Evolutionary conservation across 352 stramenopile species (phyloP), one percentile per base, ranked within the genome.

Genomic region (Hyaloperonospora arabidopsidis): DNA sequence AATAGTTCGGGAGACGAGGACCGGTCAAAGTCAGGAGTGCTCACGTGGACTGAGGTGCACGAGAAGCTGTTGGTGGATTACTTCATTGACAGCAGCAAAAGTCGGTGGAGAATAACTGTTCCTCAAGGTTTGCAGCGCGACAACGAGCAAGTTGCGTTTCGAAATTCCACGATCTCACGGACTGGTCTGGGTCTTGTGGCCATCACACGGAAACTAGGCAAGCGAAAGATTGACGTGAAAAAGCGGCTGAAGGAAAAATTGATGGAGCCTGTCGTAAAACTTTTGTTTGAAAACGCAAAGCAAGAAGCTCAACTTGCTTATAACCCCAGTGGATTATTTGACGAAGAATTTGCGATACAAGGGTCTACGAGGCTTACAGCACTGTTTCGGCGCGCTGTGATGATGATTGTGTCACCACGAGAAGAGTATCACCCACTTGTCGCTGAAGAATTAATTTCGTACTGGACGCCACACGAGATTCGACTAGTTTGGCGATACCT

Each of bases 361-460:
- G 29, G 63, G 22, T 86, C 72, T 0, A 61, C 70, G 21, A 63
- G 81, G 0, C 66, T 93, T 2, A 87, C 79, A 17, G 79, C 83
- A 12, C 65, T 93, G 18, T 89, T 91, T 53, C 76, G 77, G 14
- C 77, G 79, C 5, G 83, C 82, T 0, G 70, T 93, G 25, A 87
- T 91, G 79, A 86, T 93, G 67, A 76, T 90, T 5, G 64, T 87
- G 29, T 86, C 74, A 5, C 76, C 83, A 5, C 64, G 82, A 54
- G 60, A 70, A 41, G 77, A 88, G 38, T 93, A 93, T 51, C 73
- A 89, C 13, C 77, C 82, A 7, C 67, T 93, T 19, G 79, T 89
- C 0, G 83, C 80, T 22, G 83, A 93, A 58, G 76, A 89, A 46
- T 61, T 93, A 18, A 86, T 91, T n/a, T 84, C 76, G n/a, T 78